phyloP scores from a whole-genome alignment of 1,284 basidiomycete genomes.

The Ceratobasidium sp. region DNA sequence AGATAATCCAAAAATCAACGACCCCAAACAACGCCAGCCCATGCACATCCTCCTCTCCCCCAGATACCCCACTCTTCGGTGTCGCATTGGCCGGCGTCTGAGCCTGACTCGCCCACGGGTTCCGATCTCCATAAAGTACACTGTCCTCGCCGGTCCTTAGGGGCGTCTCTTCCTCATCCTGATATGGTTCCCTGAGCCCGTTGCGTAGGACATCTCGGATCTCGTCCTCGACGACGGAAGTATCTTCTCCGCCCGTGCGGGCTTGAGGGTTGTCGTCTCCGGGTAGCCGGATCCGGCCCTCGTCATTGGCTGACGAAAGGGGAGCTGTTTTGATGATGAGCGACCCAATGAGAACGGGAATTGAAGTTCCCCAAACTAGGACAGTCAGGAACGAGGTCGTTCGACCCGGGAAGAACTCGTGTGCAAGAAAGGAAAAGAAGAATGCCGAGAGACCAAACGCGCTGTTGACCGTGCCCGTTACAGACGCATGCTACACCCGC shows the following conservation, averaged over 20 bases:
- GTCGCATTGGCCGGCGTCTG: slow-evolving; percentile 12
- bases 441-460: slow-evolving; percentile 89
- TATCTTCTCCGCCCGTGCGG: slow-evolving; percentile 9
- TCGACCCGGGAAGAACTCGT: slow-evolving; percentile 73
- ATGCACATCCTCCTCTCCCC: slow-evolving; percentile 57
- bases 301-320: not conserved
- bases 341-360: slow-evolving; percentile 75
- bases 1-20: slow-evolving; percentile 81
- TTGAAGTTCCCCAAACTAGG: slow-evolving; percentile 73
- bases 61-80: not conserved
- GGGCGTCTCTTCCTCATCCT: slow-evolving; percentile 18
- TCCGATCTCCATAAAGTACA: slow-evolving; percentile 31
- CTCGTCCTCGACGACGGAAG: slow-evolving; percentile 3
- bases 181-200: not conserved
- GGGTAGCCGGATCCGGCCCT: slow-evolving; percentile 23
- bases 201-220: not conserved
- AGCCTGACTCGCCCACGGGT: slow-evolving; percentile 42
- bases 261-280: slow-evolving; percentile 12
- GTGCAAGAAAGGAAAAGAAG: slow-evolving; percentile 76
- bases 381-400: slow-evolving; percentile 75
- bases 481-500: slow-evolving; percentile 67
- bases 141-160: slow-evolving; percentile 30
- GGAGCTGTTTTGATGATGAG: slow-evolving; percentile 65
- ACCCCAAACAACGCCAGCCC: slow-evolving; percentile 62
- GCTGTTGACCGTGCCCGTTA: slow-evolving; percentile 79